Base-by-base conservation (phyloP, 768 basidiomycete species). In the Rhodotorula diobovata region DNA sequence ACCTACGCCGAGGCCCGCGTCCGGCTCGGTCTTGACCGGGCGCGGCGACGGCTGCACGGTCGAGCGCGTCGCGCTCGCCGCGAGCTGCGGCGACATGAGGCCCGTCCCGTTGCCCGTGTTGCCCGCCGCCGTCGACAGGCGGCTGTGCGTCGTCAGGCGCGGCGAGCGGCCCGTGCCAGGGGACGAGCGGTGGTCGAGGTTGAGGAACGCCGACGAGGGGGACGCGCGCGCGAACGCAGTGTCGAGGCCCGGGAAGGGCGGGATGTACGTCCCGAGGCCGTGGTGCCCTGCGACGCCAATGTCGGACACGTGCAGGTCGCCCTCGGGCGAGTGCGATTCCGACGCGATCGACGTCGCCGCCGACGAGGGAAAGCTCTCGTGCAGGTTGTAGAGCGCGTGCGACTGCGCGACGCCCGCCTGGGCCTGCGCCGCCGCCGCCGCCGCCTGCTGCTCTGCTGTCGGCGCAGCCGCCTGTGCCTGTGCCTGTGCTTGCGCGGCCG, bases 1-100 rank as follows among this genome's bases (percentile, higher is more conserved):
- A 8, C n/a, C 25, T 37, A 28, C 20, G 25, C 23, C 37, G 23
- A 7, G 23, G 34, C 15, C 10, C 23, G 1, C 32, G 18, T 7
- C 14, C 16, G 14, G 20, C 48, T 23, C 34, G 30, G 12, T 16
- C 28, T 43, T 43, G 41, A 21, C 28, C 48, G 48, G 23, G 10
- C 25, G 34, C 88, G 89, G 32, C 12, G 34, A 21, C 20, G 55
- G 43, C 46, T 57, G 64, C 5, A 50, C 56, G 23, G 64, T 66
- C 45, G 56, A 58, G 34, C 64, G 46, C 34, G 64, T 66, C 35
- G 64, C 55, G 56, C 56, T 57, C 20, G 45, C 12, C 16, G 63
- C 34, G 35, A 48, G 61, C 25, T 53, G 59, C 34, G 61, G 48
- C 46, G 28, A 32, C 59, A 60, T 34, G 30, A 23, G n/a, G 15